These are phyloP conservation scores for Leccinum boreale DNA, from an alignment of 768 basidiomycete species.

Conservation along the genomic window DNA sequence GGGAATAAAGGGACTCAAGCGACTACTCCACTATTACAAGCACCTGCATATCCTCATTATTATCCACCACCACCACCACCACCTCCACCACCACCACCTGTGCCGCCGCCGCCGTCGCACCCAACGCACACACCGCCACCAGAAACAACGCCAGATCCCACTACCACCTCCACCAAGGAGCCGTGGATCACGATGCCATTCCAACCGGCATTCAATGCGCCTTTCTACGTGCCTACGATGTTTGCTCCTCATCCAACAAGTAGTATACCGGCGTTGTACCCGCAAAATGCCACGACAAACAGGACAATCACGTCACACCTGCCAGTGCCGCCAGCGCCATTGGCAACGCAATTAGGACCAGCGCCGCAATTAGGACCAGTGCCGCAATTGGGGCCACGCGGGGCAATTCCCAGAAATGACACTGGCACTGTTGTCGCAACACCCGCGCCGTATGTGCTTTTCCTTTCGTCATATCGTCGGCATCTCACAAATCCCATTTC, in stretches of 20 bases:
- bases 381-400: not conserved
- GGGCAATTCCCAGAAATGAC: no score
- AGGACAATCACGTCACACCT: no score
- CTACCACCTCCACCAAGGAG: no score
- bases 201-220: not conserved
- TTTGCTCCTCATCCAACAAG: not conserved
- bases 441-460: not conserved
- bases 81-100: not conserved
- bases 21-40: not conserved
- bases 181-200: not conserved
- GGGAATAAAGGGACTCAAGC: not conserved
- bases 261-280: no score
- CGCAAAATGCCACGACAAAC: no score
- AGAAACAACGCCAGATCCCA: no score
- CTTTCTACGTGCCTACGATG: not conserved
- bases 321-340: no score
- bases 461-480: not conserved
- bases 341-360: no score
- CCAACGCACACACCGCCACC: not conserved
- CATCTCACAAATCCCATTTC: not conserved
- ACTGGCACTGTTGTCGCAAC: not conserved
- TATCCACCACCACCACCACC: not conserved
- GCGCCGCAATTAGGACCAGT: no score
- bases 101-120: not conserved
- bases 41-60: not conserved